These are phyloP conservation scores for Candida sakaeoensis DNA, from an alignment of 805 yeast species.

Conservation along the genomic window DNA sequence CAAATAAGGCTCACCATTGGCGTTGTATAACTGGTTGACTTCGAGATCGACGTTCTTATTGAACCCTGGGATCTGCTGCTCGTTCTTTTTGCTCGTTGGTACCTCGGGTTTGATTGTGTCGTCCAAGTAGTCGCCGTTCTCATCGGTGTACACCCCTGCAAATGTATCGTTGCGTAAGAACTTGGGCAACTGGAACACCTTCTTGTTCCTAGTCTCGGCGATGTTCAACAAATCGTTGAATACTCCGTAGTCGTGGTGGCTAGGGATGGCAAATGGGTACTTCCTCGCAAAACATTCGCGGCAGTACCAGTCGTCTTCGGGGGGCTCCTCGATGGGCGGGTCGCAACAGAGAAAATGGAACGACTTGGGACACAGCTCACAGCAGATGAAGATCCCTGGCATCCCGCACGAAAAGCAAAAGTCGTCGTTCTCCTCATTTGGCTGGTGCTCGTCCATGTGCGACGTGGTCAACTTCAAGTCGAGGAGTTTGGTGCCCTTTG, in stretches of 20 bases:
- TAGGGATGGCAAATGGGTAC: slow-evolving; percentile 18
- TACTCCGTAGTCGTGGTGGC: slow-evolving; percentile 42
- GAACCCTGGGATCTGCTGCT: slow-evolving; percentile 31
- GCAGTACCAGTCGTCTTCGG: slow-evolving; percentile 91
- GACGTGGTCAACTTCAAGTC: background rate
- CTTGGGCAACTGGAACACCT: slow-evolving; percentile 54
- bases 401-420: slow-evolving; percentile 90
- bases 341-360: slow-evolving; percentile 90
- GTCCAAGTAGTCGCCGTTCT: slow-evolving; percentile 69
- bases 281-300: slow-evolving; percentile 59
- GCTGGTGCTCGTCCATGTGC: no score
- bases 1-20: slow-evolving; percentile 60
- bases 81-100: slow-evolving; percentile 31
- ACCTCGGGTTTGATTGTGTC: slow-evolving; percentile 45
- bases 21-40: slow-evolving; percentile 63
- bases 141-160: slow-evolving; percentile 65
- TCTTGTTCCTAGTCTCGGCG: slow-evolving; percentile 48
- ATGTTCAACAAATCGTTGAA: slow-evolving; percentile 63
- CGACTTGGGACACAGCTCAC: slow-evolving; percentile 89
- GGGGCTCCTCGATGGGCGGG: slow-evolving; percentile 84
- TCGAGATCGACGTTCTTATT: slow-evolving; percentile 50
- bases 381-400: slow-evolving; percentile 84
- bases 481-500: slow-evolving; percentile 20
- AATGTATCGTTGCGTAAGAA: slow-evolving; percentile 62
- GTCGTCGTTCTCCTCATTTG: slow-evolving; percentile 62